Evolutionary conservation across 1,139 yeast genomes (phyloP).

Genomic region (Hyphopichia wangnamkhiaoensis): DNA sequence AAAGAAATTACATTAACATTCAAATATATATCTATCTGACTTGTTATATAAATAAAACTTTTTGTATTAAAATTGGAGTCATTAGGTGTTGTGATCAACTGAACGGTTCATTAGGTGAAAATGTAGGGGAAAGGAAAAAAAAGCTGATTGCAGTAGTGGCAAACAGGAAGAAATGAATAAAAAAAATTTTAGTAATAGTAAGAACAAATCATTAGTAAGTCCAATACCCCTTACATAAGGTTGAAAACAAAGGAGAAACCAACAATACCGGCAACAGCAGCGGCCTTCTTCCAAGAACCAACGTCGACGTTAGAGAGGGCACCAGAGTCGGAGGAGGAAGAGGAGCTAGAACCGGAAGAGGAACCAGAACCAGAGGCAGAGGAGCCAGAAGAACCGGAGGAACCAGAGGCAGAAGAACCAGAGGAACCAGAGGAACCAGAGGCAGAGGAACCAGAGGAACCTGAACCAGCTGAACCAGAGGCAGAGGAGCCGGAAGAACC

Average conservation of each 20-base stretch:
- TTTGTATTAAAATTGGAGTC: too few relatives aligned
- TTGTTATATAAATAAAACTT: too few relatives aligned
- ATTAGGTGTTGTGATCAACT: not conserved
- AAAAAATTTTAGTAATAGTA: too few relatives aligned
- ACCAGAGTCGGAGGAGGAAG: conserved; percentile 13
- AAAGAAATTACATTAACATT: too few relatives aligned
- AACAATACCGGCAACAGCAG: conserved; percentile 38
- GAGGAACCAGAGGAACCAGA: conserved; percentile 13
- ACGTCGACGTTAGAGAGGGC: conserved; percentile 18
- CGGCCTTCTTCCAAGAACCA: conserved; percentile 44
- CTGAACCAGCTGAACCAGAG: conserved; percentile 10
- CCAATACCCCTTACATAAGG: conserved; percentile 23
- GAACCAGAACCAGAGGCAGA: conserved; percentile 11
- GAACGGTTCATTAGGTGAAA: too few relatives aligned
- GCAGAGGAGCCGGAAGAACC: conserved; percentile 14
- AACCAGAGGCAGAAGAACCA: conserved; percentile 11
- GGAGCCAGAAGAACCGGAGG: conserved; percentile 12
- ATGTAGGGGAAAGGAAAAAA: too few relatives aligned
- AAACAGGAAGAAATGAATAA: too few relatives aligned
- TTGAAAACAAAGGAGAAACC: conserved; percentile 40
- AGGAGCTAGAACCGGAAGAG: conserved; percentile 9
- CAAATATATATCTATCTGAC: too few relatives aligned
- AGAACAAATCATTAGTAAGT: too few relatives aligned
- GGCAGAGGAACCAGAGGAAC: conserved; percentile 12
- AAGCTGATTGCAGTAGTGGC: too few relatives aligned